Evolutionary conservation across 2,329 filamentous ascomycete genomes (phyloP), one percentile per base, ranked within the genome.

Genomic region (Fusarium tuaranense): DNA sequence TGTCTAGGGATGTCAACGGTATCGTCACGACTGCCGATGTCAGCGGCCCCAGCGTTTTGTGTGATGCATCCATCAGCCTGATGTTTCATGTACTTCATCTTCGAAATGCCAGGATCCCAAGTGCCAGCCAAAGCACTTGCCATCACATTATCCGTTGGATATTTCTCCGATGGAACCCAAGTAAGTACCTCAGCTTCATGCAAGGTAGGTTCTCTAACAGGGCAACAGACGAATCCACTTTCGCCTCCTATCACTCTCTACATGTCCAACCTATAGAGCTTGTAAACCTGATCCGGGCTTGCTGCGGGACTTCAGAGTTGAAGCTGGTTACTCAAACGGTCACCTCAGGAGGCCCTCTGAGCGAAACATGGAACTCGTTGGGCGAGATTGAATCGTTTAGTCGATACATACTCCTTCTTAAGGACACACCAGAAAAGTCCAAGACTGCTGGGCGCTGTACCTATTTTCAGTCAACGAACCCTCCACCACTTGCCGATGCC

Each of bases 71-170:
- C 4, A 85, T 96, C 20, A 86, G 88, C 3, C 82, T 99, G 46
- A 94, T 97, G 90, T 86, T 89, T 18, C 89, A 89, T 65, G 82
- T 97, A 48, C 86, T 97, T 39, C 88, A 91, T 66, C 85, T 91
- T 46, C 90, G 91, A 63, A 91, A 93, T 74, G 87, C 89, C 32
- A 89, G 92, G 77, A 90, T 93, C 53, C 93, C 94, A 2, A 92
- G 90, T 68, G 89, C 90, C 39, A 93, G 90, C 74, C 89, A 92
- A 75, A 87, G 87, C 44, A 93, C 92, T 5, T 92, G 91, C 41
- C 93, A 91, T 73, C 90, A 93, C 77, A 88, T 97, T 39, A 89
- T 97, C 66, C 88, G 91, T 76, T 99, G 97, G 97, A 82, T 97
- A 1, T 92, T 95, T 76, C 89, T 91, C 38, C 92, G 89, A 78